A percentile compares a stretch with the other conserved stretches of the same genome.
Conservation (phyloP, 176 grass and related monocot genomes). For the Eleusine coracana region DNA sequence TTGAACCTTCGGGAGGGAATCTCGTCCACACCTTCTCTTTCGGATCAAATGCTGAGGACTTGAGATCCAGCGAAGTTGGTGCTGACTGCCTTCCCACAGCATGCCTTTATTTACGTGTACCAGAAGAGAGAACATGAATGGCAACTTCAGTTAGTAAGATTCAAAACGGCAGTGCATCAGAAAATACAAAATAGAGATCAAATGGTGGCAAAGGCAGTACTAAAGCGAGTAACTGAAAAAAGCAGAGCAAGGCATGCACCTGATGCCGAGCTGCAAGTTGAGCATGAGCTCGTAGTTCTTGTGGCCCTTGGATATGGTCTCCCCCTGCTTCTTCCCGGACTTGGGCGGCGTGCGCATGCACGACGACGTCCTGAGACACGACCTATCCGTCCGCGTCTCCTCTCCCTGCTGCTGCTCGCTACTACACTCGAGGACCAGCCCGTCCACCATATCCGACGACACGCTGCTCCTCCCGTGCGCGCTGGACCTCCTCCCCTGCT, state of each 20-base stretch:
- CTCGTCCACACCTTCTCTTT: constrained; percentile 93
- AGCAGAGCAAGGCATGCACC: constrained; percentile 18
- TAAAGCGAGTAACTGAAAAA: too few relatives aligned
- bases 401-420: background rate
- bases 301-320: constrained; percentile 86
- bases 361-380: constrained; percentile 35
- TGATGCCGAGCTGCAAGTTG: constrained; percentile 89
- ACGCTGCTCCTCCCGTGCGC: constrained; percentile 48
- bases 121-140: constrained; percentile 10
- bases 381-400: constrained; percentile 1
- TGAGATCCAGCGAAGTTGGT: constrained; percentile 63
- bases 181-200: background rate
- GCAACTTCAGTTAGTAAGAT: background rate
- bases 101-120: constrained; percentile 45
- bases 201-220: background rate
- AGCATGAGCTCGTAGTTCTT: constrained; percentile 97
- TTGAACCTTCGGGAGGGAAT: constrained; percentile 85
- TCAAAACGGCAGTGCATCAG: constrained; percentile 22
- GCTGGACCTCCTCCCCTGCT: constrained; percentile 39
- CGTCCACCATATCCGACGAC: constrained; percentile 37
- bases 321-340: constrained; percentile 80
- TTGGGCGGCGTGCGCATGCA: constrained; percentile 39
- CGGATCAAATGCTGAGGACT: constrained; percentile 80
- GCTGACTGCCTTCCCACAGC: constrained; percentile 72
- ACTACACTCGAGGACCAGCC: background rate